Conservation (phyloP, 352 stramenopile genomes). For the Phytopythium montanum region DNA sequence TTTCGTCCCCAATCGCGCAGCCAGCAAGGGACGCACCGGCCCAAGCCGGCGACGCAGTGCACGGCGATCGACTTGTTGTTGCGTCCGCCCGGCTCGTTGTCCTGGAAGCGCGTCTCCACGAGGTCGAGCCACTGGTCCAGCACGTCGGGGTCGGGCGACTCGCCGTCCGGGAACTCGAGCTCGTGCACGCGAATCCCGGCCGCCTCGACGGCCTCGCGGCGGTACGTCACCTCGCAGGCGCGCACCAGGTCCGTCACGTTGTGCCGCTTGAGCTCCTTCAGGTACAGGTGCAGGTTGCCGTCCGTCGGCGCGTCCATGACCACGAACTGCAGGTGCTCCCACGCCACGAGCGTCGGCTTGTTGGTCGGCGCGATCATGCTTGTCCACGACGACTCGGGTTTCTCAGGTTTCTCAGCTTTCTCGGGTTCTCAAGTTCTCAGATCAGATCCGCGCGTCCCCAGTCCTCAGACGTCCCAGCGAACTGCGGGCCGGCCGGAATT, state of each 20-base stretch:
- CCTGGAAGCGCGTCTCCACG: slow-evolving; percentile 94
- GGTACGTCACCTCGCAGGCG: slow-evolving; percentile 96
- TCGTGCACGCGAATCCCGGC: slow-evolving; percentile 93
- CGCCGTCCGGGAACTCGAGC: slow-evolving; percentile 97
- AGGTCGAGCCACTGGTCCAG: slow-evolving; percentile 94
- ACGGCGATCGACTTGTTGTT: slow-evolving; percentile 92
- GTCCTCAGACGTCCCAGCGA: neutral
- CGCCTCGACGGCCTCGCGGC: slow-evolving; percentile 83
- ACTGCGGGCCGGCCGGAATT: neutral
- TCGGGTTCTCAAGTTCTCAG: no score
- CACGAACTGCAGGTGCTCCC: slow-evolving; percentile 93
- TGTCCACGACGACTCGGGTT: no score
- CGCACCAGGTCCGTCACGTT: slow-evolving; percentile 95
- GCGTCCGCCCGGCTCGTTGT: slow-evolving; percentile 63
- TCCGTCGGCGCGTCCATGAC: slow-evolving; percentile 98
- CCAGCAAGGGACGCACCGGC: slow-evolving; percentile 80
- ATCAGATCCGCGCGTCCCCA: slow-evolving; percentile 8
- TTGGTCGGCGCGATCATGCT: slow-evolving; percentile 80
- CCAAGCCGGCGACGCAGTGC: slow-evolving; percentile 97
- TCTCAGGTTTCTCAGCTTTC: no score
- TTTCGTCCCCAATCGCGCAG: no score
- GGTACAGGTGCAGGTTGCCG: slow-evolving; percentile 96
- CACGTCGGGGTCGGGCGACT: slow-evolving; percentile 90
- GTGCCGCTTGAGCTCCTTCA: slow-evolving; percentile 96
- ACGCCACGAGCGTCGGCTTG: slow-evolving; percentile 86